Evolutionary conservation across 257 asterid species (phyloP).

Genomic region (Primulina eburnea): DNA sequence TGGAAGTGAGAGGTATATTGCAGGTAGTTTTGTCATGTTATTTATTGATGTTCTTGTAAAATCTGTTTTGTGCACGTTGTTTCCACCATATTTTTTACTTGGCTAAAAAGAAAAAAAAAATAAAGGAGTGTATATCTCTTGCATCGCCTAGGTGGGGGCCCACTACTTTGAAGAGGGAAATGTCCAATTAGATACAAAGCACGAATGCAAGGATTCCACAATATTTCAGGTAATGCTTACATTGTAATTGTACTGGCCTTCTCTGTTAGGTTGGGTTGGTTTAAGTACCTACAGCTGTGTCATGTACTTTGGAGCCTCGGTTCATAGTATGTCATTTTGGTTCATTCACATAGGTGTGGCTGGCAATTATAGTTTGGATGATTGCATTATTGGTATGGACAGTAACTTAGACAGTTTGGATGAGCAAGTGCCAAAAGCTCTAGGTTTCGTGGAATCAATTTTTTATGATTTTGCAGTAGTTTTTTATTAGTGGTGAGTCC

Average conservation of each 20-base stretch:
- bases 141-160: constrained; percentile 73
- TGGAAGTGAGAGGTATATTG: constrained; percentile 77
- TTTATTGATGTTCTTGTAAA: constrained; percentile 15
- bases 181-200: constrained; percentile 90
- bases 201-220: constrained; percentile 83
- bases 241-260: constrained; percentile 20
- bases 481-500: neutral
- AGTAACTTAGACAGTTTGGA: constrained; percentile 1
- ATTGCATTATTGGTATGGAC: constrained; percentile 8
- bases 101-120: neutral
- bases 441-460: neutral
- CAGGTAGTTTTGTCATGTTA: constrained; percentile 47
- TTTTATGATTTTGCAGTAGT: neutral
- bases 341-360: constrained; percentile 11
- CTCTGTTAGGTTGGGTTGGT: constrained; percentile 18
- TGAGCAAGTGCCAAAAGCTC: constrained; percentile 3
- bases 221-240: constrained; percentile 62
- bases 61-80: constrained; percentile 3
- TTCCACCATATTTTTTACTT: constrained; percentile 1
- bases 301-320: constrained; percentile 14
- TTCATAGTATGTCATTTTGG: constrained; percentile 17
- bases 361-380: constrained; percentile 8
- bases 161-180: constrained; percentile 99
- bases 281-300: constrained; percentile 14
- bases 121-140: constrained; percentile 17